A percentile compares a stretch with the other conserved stretches of the same genome.
Evolutionary conservation across 805 yeast species (phyloP).

Genomic region (Yarrowia sp.): DNA sequence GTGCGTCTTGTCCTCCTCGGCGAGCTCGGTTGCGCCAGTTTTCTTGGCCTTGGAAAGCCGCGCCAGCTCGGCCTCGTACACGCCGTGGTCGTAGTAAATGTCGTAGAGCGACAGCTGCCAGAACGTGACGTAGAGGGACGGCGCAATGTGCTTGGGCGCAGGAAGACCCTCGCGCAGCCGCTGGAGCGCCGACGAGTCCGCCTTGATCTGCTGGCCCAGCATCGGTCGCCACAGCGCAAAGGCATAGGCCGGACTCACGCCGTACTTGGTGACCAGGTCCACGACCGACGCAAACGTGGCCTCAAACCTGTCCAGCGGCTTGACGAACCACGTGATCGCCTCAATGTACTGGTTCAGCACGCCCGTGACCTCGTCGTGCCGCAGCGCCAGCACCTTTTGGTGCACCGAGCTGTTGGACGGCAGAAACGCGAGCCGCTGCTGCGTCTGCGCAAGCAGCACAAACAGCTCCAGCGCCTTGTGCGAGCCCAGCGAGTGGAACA

Average conservation of each 20-base stretch:
- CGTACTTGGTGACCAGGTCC: slow-evolving; percentile 35
- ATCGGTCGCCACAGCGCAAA: slow-evolving; percentile 71
- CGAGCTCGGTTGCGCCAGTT: not conserved
- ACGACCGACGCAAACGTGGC: slow-evolving; percentile 28
- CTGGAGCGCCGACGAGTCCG: slow-evolving; percentile 32
- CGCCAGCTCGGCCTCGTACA: slow-evolving; percentile 49
- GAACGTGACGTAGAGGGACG: slow-evolving; percentile 55
- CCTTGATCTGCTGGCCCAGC: slow-evolving; percentile 44
- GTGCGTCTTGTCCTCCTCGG: slow-evolving; percentile 48
- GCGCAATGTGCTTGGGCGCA: slow-evolving; percentile 33
- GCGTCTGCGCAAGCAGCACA: slow-evolving; percentile 54
- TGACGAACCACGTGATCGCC: slow-evolving; percentile 52
- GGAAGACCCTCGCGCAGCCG: slow-evolving; percentile 37
- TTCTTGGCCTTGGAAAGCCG: slow-evolving; percentile 7
- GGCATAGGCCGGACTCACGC: slow-evolving; percentile 52
- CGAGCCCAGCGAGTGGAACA: slow-evolving; percentile 48
- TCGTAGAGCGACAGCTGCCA: slow-evolving; percentile 78
- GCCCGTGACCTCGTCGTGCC: slow-evolving; percentile 67
- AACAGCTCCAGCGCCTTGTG: slow-evolving; percentile 57
- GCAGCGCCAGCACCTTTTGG: slow-evolving; percentile 67
- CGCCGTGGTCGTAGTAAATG: slow-evolving; percentile 50
- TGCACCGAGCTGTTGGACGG: slow-evolving; percentile 44
- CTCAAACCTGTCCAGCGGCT: slow-evolving; percentile 32
- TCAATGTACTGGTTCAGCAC: slow-evolving; percentile 66
- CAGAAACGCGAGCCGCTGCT: slow-evolving; percentile 43